Conservation (phyloP, 108 stramenopile genomes). For the Nitzschia sp. region DNA sequence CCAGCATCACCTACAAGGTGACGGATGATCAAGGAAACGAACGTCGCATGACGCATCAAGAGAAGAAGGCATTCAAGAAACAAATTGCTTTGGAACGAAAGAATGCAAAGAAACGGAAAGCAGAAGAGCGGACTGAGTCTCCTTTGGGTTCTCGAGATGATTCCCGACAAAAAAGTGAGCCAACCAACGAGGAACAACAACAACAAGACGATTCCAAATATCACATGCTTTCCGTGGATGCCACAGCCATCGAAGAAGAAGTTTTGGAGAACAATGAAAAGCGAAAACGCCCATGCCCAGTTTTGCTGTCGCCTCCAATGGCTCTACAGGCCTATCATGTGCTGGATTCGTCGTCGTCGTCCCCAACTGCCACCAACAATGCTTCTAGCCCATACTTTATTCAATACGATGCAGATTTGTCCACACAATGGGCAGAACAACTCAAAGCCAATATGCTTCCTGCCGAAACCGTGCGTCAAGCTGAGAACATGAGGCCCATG, state of each 20-base stretch:
- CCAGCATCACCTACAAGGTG: constrained; percentile 48
- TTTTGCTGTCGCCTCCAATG: constrained; percentile 59
- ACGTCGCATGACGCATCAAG: constrained; percentile 73
- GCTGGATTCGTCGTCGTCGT: not conserved
- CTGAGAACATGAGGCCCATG: constrained; percentile 74
- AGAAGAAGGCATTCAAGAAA: constrained; percentile 63
- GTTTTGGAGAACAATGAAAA: constrained; percentile 45
- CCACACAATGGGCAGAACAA: constrained; percentile 57
- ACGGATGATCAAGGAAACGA: constrained; percentile 54
- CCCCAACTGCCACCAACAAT: not conserved
- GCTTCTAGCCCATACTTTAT: not conserved
- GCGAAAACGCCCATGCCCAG: constrained; percentile 51
- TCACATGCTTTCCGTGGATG: constrained; percentile 31
- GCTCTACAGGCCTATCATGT: constrained; percentile 36
- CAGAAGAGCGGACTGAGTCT: not conserved
- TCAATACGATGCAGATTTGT: constrained; percentile 43
- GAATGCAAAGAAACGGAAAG: constrained; percentile 32
- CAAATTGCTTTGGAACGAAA: constrained; percentile 40
- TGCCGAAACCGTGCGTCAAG: constrained; percentile 50
- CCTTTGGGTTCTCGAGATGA: not conserved
- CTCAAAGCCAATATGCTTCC: constrained; percentile 49
- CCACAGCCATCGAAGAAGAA: constrained; percentile 51
- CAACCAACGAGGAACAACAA: not conserved
- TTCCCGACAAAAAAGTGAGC: not conserved
- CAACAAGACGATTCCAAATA: constrained; percentile 15